Evolutionary conservation across 1,139 yeast genomes (phyloP).

Genomic region (Yamadazyma diddensiae): DNA sequence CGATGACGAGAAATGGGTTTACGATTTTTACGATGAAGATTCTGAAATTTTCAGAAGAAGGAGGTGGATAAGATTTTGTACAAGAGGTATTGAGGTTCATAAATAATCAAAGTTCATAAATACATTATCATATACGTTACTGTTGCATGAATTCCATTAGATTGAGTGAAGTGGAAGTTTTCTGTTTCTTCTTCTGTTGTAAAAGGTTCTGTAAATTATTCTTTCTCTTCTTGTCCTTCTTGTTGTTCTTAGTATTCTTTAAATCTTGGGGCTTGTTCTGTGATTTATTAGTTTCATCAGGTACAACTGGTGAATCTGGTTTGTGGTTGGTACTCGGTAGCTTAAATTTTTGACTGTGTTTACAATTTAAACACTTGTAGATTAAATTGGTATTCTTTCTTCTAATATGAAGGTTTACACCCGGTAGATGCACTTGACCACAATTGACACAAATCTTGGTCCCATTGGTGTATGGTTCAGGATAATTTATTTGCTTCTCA

Average conservation of each 20-base stretch:
- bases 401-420: constrained; percentile 32
- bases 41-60: constrained; percentile 43
- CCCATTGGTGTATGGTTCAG: constrained; percentile 19
- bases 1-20: constrained; percentile 75
- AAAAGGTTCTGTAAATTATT: constrained; percentile 37
- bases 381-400: constrained; percentile 6
- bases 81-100: too few species aligned
- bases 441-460: constrained; percentile 45
- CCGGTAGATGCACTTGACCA: constrained; percentile 44
- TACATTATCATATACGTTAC: background rate
- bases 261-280: background rate
- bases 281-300: background rate
- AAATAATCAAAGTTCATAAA: background rate
- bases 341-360: constrained; percentile 4
- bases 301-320: too few species aligned
- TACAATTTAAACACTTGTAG: constrained; percentile 15
- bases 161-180: constrained; percentile 32
- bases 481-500: constrained; percentile 26
- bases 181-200: constrained; percentile 40
- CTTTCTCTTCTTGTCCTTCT: constrained; percentile 29
- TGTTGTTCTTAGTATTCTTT: too few species aligned
- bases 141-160: constrained; percentile 42
- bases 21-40: constrained; percentile 41
- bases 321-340: constrained; percentile 3
- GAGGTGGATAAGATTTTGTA: constrained; percentile 45